Base-by-base conservation (phyloP, 2,329 filamentous ascomycete species). In the Colletotrichum sp. region DNA sequence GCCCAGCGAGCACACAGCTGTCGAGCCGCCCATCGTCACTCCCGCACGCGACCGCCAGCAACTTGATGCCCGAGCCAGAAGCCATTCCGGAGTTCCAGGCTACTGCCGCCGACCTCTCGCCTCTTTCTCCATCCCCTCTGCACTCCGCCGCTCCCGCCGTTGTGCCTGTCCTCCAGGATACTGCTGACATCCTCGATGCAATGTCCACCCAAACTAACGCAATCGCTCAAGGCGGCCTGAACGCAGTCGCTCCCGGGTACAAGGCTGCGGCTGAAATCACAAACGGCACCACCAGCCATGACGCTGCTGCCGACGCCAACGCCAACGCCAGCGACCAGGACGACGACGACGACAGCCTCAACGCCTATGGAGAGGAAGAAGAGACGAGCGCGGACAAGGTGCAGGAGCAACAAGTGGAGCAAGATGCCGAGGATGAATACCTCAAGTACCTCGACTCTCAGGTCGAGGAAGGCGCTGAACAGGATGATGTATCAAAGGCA, bases 61-160 rank as follows among this genome's bases (percentile, higher is more conserved):
- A 60, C 79, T 86, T 86, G 82, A 90, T 90, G 88, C 85, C 85
- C 81, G 86, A 87, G 77, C 83, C 82, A 52, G 74, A 71, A 30
- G 66, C 72, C 36, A 78, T 76, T 18, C 77, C 87, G 63, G 85
- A 88, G 81, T 80, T 90, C 78, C 86, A 89, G 86, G 89, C 89
- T 80, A 86, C 88, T 79, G 89, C 89, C 84, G 89, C 89, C 85
- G 85, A 88, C 82, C 84, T 91, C 73, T 89, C 86, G 64, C 89
- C 89, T 15, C 81, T 90, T 66, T 90, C 89, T 68, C 90, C 89
- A 64, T 84, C 87, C 73, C 85, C 88, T 73, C 80, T 89, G 75
- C 85, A 90, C 78, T 86, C 85, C 64, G 85, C 87, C 72, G 87
- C 88, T 30, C 83, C 88, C 62, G 82, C 87, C 71, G 84, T 88